A percentile compares a stretch with the other conserved stretches of the same genome.
Conservation (phyloP, 306 rosid genomes). For the Carpinus viminea region DNA sequence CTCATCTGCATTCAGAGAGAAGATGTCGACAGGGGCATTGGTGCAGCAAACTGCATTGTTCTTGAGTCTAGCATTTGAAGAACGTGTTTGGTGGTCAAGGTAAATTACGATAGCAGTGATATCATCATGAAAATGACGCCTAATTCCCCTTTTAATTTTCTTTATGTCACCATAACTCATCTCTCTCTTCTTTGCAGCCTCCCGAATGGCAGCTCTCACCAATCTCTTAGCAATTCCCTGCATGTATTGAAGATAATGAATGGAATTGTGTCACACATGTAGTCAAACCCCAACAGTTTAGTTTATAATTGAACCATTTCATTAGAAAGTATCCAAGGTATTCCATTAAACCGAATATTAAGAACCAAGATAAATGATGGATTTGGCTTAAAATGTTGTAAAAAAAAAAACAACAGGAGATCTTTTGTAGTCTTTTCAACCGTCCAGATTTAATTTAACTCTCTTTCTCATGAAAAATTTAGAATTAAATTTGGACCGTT, state of each 20-base stretch:
- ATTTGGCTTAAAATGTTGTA: too few relatives aligned
- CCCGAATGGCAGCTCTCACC: conserved; percentile 77
- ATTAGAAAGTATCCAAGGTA: neutral
- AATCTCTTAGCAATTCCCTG: conserved; percentile 97
- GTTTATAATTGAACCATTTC: neutral
- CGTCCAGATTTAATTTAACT: too few relatives aligned
- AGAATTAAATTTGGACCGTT: too few relatives aligned
- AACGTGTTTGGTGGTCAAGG: conserved; percentile 63
- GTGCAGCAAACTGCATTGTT: conserved; percentile 51
- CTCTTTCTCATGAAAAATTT: too few relatives aligned
- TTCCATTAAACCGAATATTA: neutral
- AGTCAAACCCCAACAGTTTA: neutral
- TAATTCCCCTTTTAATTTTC: conserved; percentile 76
- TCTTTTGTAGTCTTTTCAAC: too few relatives aligned
- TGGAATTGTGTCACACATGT: neutral
- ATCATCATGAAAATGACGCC: conserved; percentile 92
- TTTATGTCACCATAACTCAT: conserved; percentile 85
- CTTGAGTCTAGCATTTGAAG: conserved; percentile 44
- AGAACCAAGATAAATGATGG: neutral
- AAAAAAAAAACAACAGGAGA: too few relatives aligned
- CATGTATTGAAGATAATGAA: conserved; percentile 26
- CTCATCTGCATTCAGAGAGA: conserved; percentile 54
- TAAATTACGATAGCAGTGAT: conserved; percentile 83
- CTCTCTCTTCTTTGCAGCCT: conserved; percentile 90
- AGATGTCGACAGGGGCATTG: conserved; percentile 83